Evolutionary conservation across 495 filamentous ascomycete species (phyloP).

Genomic region (Podospora appendiculata): DNA sequence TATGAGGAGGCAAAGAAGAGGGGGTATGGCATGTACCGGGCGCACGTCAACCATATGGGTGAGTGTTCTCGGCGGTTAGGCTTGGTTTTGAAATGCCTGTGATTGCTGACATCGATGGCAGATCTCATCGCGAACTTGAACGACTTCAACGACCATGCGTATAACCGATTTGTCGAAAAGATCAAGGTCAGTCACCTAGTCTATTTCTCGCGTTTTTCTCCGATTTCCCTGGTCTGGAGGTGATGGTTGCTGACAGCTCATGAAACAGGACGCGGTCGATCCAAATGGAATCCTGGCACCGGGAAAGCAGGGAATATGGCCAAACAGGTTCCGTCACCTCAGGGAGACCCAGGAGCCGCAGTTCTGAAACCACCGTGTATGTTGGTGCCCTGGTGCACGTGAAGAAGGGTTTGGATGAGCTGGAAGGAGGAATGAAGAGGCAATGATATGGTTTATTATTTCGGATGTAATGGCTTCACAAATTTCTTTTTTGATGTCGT

Average conservation of each 20-base stretch:
- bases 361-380: too few relatives aligned
- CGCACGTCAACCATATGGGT: conserved; percentile 39
- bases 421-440: too few relatives aligned
- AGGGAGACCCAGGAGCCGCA: conserved; percentile 8
- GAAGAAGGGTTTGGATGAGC: too few relatives aligned
- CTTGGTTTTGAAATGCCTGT: background rate
- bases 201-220: background rate
- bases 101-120: conserved; percentile 13
- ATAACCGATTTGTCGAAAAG: conserved; percentile 33
- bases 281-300: conserved; percentile 26
- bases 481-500: too few relatives aligned
- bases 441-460: too few relatives aligned
- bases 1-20: conserved; percentile 28
- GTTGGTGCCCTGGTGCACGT: too few relatives aligned
- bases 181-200: conserved; percentile 25
- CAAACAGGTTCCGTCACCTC: conserved; percentile 17
- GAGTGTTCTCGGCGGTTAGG: conserved; percentile 1
- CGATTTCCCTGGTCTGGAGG: background rate
- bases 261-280: conserved; percentile 21
- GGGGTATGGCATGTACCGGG: conserved; percentile 35
- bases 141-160: conserved; percentile 35
- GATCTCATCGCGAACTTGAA: conserved; percentile 34
- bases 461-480: too few relatives aligned
- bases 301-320: conserved; percentile 30
- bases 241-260: background rate